Evolutionary conservation across 768 basidiomycete species (phyloP).

Genomic region (Suillus paluster): DNA sequence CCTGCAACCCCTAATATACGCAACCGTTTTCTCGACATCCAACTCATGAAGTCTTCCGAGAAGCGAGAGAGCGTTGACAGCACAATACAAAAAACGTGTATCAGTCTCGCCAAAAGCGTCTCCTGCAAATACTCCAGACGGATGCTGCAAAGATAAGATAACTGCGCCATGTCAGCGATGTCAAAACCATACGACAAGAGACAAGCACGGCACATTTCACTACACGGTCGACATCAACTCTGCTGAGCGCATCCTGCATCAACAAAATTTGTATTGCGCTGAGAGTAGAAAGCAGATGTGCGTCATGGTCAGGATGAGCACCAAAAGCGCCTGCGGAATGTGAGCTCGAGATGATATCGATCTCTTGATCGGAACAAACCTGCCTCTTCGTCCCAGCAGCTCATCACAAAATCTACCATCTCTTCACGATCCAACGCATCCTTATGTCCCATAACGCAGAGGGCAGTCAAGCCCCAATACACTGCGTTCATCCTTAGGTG

Average conservation of each 20-base stretch:
- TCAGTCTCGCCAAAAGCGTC: conserved; percentile 92
- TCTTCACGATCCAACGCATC: conserved; percentile 84
- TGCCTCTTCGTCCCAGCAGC: conserved; percentile 93
- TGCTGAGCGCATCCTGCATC: conserved; percentile 81
- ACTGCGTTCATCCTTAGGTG: conserved; percentile 95
- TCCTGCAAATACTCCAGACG: conserved; percentile 88
- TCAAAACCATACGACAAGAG: neutral
- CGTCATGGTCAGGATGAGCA: conserved; percentile 92
- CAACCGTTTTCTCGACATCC: conserved; percentile 67
- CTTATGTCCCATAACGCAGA: conserved; percentile 76
- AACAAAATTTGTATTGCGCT: conserved; percentile 92
- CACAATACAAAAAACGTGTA: conserved; percentile 89
- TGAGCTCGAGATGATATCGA: conserved; percentile 10
- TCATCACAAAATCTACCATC: conserved; percentile 88
- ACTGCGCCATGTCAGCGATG: conserved; percentile 47
- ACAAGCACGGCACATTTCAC: conserved; percentile 62
- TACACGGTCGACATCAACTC: conserved; percentile 70
- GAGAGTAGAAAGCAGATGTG: conserved; percentile 82
- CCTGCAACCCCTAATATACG: conserved; percentile 74
- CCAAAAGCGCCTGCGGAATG: conserved; percentile 78
- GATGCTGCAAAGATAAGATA: conserved; percentile 83
- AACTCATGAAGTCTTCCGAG: conserved; percentile 75
- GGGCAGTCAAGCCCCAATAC: conserved; percentile 94
- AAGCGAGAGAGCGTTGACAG: conserved; percentile 81
- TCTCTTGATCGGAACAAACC: conserved; percentile 44